Percentiles rank a stretch among this genome's conserved stretches.
phyloP scores from a whole-genome alignment of 2,329 filamentous ascomycete genomes.

The Penicillium crustosum region DNA sequence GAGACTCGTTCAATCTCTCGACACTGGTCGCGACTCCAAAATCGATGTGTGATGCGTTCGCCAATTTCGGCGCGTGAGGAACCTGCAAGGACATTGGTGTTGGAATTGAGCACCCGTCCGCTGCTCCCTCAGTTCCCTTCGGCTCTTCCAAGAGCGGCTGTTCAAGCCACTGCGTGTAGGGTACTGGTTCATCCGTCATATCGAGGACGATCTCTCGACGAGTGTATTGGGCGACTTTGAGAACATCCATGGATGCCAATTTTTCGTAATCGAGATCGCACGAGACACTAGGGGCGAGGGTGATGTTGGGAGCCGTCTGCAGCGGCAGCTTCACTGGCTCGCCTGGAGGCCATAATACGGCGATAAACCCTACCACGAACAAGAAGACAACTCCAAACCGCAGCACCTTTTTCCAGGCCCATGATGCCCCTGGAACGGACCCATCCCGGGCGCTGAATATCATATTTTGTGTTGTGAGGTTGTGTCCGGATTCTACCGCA shows the following conservation, averaged over 20 bases:
- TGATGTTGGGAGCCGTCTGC: conserved; percentile 30
- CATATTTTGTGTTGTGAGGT: conserved; percentile 18
- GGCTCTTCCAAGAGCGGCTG: conserved; percentile 26
- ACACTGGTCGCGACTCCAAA: conserved; percentile 60
- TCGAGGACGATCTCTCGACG: conserved; percentile 33
- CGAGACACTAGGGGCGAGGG: conserved; percentile 28
- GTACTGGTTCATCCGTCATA: conserved; percentile 23
- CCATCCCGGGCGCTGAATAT: conserved; percentile 28
- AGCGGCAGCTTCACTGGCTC: conserved; percentile 14
- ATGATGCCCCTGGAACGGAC: conserved; percentile 28
- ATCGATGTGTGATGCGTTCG: conserved; percentile 52
- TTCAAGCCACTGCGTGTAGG: conserved; percentile 30
- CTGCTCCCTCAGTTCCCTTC: conserved; percentile 15
- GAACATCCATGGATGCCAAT: conserved; percentile 26
- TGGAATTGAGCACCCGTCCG: conserved; percentile 42
- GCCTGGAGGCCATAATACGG: conserved; percentile 29
- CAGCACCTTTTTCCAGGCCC: conserved; percentile 34
- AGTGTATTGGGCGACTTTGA: conserved; percentile 31
- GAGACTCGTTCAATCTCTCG: conserved; percentile 51
- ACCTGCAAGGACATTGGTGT: conserved; percentile 51
- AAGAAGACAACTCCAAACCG: conserved; percentile 31
- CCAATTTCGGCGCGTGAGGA: conserved; percentile 43
- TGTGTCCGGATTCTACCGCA: conserved; percentile 17
- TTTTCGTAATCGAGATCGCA: conserved; percentile 31
- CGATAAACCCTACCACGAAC: conserved; percentile 27